These are phyloP conservation scores for Blastomyces emzantsi DNA, from an alignment of 2,329 filamentous ascomycete genomes.

Conservation along the genomic window DNA sequence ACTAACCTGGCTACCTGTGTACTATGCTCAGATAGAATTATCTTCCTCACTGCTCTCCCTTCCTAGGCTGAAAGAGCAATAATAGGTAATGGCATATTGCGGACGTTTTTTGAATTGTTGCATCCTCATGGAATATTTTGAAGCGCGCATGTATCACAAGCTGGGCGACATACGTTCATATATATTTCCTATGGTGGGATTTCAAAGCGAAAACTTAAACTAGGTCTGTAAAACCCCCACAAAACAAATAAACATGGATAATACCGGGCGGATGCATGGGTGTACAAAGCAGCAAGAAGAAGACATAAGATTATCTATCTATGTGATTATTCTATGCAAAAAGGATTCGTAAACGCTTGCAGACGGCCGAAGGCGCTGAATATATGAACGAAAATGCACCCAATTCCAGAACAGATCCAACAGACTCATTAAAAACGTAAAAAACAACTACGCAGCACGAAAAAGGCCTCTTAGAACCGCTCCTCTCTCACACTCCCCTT, in stretches of 20 bases:
- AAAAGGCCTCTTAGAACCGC: slow-evolving; percentile 39
- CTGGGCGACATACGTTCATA: not conserved
- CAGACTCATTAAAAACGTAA: not conserved
- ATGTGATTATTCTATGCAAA: not conserved
- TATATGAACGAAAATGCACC: not conserved
- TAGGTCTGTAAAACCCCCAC: too few relatives aligned
- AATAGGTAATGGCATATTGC: not conserved
- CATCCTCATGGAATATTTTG: not conserved
- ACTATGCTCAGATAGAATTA: not conserved
- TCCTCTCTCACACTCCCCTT: slow-evolving; percentile 56
- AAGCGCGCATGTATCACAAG: not conserved
- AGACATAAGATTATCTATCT: not conserved
- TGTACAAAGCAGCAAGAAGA: not conserved
- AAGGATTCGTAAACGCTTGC: not conserved
- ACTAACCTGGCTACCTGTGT: not conserved
- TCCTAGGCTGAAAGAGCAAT: not conserved
- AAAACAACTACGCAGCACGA: not conserved
- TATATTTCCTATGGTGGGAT: too few relatives aligned
- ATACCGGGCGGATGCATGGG: not conserved
- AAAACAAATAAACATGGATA: too few relatives aligned
- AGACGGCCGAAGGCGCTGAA: not conserved
- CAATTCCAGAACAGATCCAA: not conserved
- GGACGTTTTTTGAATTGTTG: not conserved
- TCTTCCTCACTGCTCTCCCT: not conserved
- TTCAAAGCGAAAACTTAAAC: too few relatives aligned